A percentile compares a stretch with the other conserved stretches of the same genome.
These are phyloP conservation scores for Lathyrus oleraceus DNA, from an alignment of 306 rosid species.

Conservation along the genomic window DNA sequence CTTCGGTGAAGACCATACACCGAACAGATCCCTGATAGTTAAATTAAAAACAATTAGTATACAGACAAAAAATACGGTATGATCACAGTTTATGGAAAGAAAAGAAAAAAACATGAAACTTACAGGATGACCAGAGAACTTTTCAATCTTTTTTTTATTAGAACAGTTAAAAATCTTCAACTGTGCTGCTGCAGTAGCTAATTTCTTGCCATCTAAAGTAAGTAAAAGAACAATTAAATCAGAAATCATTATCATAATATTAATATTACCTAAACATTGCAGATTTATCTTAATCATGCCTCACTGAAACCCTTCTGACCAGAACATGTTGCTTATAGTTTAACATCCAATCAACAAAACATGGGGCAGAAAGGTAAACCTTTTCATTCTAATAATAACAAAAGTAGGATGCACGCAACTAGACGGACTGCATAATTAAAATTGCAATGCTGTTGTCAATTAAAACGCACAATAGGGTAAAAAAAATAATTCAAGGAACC, in stretches of 20 bases:
- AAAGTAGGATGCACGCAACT: neutral
- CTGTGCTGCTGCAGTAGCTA: conserved; percentile 89
- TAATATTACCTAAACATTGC: conserved; percentile 6
- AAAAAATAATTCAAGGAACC: neutral
- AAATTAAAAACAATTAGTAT: conserved; percentile 33
- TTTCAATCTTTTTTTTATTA: conserved; percentile 70
- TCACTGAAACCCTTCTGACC: conserved; percentile 28
- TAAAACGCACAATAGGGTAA: conserved; percentile 16
- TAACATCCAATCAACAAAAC: conserved; percentile 21
- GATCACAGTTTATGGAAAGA: neutral
- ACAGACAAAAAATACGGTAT: conserved; percentile 1
- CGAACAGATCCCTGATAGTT: conserved; percentile 76
- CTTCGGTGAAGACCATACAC: conserved; percentile 83
- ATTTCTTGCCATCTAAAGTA: conserved; percentile 71
- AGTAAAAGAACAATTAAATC: conserved; percentile 34
- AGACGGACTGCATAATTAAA: conserved; percentile 4
- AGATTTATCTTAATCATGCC: conserved; percentile 33
- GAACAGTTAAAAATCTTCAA: conserved; percentile 71
- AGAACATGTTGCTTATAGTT: neutral
- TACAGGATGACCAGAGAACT: conserved; percentile 96
- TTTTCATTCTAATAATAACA: conserved; percentile 21
- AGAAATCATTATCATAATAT: conserved; percentile 29
- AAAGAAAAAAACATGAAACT: conserved; percentile 45
- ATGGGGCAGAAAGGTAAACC: neutral
- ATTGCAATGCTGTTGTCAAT: neutral